Conservation (phyloP, 2,329 filamentous ascomycete genomes). For the Pseudogymnoascus sp. region DNA sequence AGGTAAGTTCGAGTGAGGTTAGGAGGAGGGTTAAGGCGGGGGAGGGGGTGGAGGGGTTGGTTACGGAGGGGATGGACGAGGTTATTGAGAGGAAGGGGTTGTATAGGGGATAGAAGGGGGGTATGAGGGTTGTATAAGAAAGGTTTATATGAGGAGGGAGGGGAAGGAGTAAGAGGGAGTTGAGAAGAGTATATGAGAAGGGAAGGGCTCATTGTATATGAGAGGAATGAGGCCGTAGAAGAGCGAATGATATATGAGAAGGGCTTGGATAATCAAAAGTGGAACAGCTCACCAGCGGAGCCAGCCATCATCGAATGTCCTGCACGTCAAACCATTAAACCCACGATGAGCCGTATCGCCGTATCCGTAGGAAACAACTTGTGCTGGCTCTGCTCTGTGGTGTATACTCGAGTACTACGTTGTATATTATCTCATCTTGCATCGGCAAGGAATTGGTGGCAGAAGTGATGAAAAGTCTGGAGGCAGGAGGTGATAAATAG, state of each 20-base stretch:
- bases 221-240: background rate
- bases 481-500: background rate
- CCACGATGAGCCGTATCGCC: background rate
- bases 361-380: background rate
- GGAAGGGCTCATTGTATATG: background rate
- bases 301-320: background rate
- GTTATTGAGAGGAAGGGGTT: slow-evolving; percentile 50
- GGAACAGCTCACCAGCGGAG: background rate
- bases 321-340: background rate
- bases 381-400: background rate
- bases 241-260: background rate
- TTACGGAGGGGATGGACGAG: slow-evolving; percentile 45
- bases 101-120: slow-evolving; percentile 34
- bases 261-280: background rate
- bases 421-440: background rate
- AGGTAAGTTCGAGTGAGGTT: slow-evolving; percentile 53
- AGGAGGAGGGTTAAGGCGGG: slow-evolving; percentile 43
- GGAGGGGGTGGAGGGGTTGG: slow-evolving; percentile 41
- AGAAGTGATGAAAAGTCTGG: background rate
- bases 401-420: background rate
- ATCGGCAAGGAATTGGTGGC: background rate
- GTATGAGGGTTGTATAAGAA: slow-evolving; percentile 14
- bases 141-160: slow-evolving; percentile 14
- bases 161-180: background rate
- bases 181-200: no score